Conservation (phyloP, 2,329 filamentous ascomycete genomes). For the Aspergillus melleus region DNA sequence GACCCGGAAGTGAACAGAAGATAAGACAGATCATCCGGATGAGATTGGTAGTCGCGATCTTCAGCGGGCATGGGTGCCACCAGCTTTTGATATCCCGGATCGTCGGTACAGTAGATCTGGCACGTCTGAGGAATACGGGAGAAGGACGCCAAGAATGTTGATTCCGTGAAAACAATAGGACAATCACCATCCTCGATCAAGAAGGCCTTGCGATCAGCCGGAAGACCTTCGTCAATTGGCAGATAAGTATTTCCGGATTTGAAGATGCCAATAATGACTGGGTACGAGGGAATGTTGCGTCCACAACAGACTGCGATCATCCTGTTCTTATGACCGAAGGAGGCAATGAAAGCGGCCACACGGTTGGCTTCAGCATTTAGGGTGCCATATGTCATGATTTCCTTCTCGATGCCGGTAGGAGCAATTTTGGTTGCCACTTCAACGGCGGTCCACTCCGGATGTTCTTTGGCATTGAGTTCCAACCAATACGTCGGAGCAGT, state of each 20-base stretch:
- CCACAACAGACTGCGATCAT: conserved; percentile 32
- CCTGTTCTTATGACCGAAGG: conserved; percentile 20
- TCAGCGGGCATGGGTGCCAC: conserved; percentile 18
- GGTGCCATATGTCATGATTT: conserved; percentile 26
- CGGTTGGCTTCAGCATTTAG: conserved; percentile 25
- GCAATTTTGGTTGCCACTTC: conserved; percentile 27
- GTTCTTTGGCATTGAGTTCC: conserved; percentile 23
- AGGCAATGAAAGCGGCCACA: conserved; percentile 26
- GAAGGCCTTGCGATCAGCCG: conserved; percentile 30
- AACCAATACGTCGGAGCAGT: conserved; percentile 31
- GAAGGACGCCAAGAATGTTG: conserved; percentile 18
- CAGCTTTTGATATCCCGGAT: conserved; percentile 15
- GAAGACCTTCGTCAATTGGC: conserved; percentile 35
- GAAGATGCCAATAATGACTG: conserved; percentile 33
- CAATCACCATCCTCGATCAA: conserved; percentile 29
- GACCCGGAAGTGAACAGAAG: conserved; percentile 93
- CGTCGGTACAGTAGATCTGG: conserved; percentile 23
- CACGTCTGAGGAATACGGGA: conserved; percentile 20
- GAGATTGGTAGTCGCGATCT: conserved; percentile 14
- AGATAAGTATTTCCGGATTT: conserved; percentile 37
- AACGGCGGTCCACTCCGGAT: conserved; percentile 32
- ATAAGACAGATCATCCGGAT: conserved; percentile 22
- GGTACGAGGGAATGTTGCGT: conserved; percentile 28
- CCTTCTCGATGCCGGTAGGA: conserved; percentile 20
- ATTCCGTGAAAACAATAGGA: conserved; percentile 31